Evolutionary conservation across 176 grass and related monocot genomes (phyloP), one percentile per base, ranked within the genome.

Genomic region (Pharus latifolius): DNA sequence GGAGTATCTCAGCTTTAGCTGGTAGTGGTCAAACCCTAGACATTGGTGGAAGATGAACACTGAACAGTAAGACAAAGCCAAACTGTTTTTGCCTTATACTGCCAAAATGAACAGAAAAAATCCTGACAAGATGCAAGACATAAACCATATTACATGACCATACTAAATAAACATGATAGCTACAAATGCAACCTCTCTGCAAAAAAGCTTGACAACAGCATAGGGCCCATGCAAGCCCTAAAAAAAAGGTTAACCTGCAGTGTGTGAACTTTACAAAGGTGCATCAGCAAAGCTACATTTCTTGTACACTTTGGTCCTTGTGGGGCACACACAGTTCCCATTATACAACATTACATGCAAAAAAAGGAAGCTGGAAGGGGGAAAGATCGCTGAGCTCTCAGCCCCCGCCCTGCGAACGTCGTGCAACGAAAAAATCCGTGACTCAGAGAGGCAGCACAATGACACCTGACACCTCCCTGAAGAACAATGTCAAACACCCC

Each of bases 341-440:
- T 83, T 91, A 75, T 80, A 83, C 3, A 87, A 83, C 70, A 87
- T 87, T 25, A 87, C 75, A 76, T 73, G 82, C 82, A 71, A 85
- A 81, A 78, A 83, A 77, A 28, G 30, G 64, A 49, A 18, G 63
- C 64, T 70, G 49, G 60, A 83, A 87, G 75, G 83, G 83, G 60
- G 30, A 70, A 72, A 74, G 66, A 56, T 51, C 37, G 67, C 51
- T 30, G 35, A 59, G 71, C 41, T 51, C 48, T 28, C 15, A 27
- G 72, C 63, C 80, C 84, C 76, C 74, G 61, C 80, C 84, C 76
- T 78, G 61, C 9, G 16, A 85, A 88, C 73, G 81, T 56, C 11
- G 27, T 83, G 63, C 74, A 92, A 92, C 78, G 89, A 88, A 92
- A 92, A 91, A 88, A 92, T 75, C 73, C 82, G 65, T 49, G 61